phyloP scores from a whole-genome alignment of 148 eudicot species.

The Heliosperma pusillum region DNA sequence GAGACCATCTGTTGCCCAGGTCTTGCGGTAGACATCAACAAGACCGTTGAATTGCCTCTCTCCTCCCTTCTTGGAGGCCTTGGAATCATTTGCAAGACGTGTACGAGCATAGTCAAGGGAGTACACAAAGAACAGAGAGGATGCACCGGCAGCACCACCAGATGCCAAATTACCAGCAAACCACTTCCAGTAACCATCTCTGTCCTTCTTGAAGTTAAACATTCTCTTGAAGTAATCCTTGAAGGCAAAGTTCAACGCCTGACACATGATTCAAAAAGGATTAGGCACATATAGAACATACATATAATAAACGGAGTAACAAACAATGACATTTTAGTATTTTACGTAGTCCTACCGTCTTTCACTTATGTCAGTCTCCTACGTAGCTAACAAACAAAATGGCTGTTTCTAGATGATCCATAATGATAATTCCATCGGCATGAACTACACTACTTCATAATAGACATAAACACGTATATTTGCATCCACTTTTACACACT shows the following conservation, averaged over 20 bases:
- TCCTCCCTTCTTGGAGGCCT: constrained; percentile 69
- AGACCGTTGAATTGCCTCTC: constrained; percentile 69
- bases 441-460: too few relatives aligned
- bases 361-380: too few relatives aligned
- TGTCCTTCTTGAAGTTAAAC: constrained; percentile 79
- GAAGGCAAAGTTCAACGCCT: constrained; percentile 84
- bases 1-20: constrained; percentile 54
- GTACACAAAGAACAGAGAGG: constrained; percentile 57
- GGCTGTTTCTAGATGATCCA: background rate
- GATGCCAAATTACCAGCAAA: constrained; percentile 78
- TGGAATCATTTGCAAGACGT: constrained; percentile 64
- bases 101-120: constrained; percentile 74
- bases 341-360: too few relatives aligned
- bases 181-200: constrained; percentile 82
- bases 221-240: constrained; percentile 77
- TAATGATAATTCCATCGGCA: background rate
- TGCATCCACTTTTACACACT: too few relatives aligned
- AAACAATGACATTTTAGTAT: too few relatives aligned
- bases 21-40: constrained; percentile 66
- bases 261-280: background rate
- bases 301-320: background rate
- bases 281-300: background rate
- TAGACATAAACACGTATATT: too few relatives aligned
- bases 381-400: background rate
- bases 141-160: constrained; percentile 81